phyloP scores from a whole-genome alignment of 1,139 yeast genomes.

The Pichia norvegensis region DNA sequence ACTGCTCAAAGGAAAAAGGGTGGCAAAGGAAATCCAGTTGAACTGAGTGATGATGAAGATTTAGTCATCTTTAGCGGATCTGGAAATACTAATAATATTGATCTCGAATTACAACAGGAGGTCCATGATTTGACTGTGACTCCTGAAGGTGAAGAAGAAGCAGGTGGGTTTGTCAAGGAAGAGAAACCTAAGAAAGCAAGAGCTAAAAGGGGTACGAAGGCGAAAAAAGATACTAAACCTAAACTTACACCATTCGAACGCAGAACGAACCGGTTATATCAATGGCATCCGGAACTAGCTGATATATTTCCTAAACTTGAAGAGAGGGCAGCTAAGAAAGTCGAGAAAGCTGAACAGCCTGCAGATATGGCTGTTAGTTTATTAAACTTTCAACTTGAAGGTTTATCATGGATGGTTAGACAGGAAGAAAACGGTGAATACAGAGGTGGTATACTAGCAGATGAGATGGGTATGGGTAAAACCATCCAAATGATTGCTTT shows the following conservation, averaged over 20 bases:
- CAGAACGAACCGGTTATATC: conserved; percentile 56
- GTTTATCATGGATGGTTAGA: conserved; percentile 75
- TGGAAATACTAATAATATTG: conserved; percentile 12
- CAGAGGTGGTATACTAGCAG: conserved; percentile 92
- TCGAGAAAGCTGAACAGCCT: conserved; percentile 69
- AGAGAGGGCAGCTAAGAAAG: conserved; percentile 39
- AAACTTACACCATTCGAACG: conserved; percentile 63
- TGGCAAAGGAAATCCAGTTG: conserved; percentile 13
- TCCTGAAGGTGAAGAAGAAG: conserved; percentile 14
- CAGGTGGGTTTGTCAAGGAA: conserved; percentile 17
- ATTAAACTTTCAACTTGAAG: conserved; percentile 89
- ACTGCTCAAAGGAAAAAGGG: conserved; percentile 10
- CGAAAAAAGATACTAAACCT: conserved; percentile 36
- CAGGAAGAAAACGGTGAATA: conserved; percentile 82
- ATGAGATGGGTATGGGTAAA: conserved; percentile 99
- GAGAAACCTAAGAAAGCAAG: conserved; percentile 16
- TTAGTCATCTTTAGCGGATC: conserved; percentile 15
- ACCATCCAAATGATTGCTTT: conserved; percentile 91
- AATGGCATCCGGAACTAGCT: conserved; percentile 68
- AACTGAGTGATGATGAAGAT: conserved; percentile 16
- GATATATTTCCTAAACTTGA: conserved; percentile 64
- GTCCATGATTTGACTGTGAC: conserved; percentile 11
- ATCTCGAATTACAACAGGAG: conserved; percentile 16
- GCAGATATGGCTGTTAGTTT: conserved; percentile 63
- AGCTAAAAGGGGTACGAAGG: conserved; percentile 15